Evolutionary conservation across 257 asterid genomes (phyloP), one percentile per base, ranked within the genome.

Genomic region (Solanum infundibuliforme): DNA sequence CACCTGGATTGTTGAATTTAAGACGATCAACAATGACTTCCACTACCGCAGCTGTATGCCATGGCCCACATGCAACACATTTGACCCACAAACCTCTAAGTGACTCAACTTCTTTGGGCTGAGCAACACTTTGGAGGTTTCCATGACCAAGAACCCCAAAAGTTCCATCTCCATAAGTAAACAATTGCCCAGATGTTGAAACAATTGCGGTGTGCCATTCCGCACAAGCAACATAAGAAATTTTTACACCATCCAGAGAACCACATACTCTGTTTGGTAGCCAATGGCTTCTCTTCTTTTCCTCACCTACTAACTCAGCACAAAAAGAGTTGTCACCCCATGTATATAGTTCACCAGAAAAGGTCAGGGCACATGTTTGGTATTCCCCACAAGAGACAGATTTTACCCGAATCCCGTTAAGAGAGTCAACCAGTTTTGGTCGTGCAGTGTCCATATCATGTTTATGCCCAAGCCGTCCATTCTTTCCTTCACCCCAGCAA

Each of bases 111-210:
- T 90, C 93, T 88, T 90, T 92, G 69, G 94, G 94, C 2, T 87
- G 89, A 73, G 90, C 87, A 76, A 88, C 87, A 86, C 90, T 85
- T 36, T 18, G 52, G 58, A 89, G 79, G 88, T 92, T 88, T 25
- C 93, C 93, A 87, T 92, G 94, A 48, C 94, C 94, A 84, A 92
- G 93, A 20, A 88, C 94, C 31, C 94, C 94, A 86, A 92, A 92
- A 76, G 91, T 92, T 48, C 94, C 94, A 77, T 91, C 93, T 16
- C 94, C 94, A 18, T 75, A 92, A 36, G 93, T 92, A 68, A 88
- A 92, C 32, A 92, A 71, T 38, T 87, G 86, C 66, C 94, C 93
- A 1, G 92, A 65, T 23, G 89, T 72, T 6, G 94, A 92, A 36
- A 92, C 88, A 79, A 91, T 89, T 60, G 92, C 91, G 0, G 90